Percentiles rank a stretch among this genome's conserved stretches.
Evolutionary conservation across 2,329 filamentous ascomycete genomes (phyloP).

Genomic region (Beauveria rudraprayagi): DNA sequence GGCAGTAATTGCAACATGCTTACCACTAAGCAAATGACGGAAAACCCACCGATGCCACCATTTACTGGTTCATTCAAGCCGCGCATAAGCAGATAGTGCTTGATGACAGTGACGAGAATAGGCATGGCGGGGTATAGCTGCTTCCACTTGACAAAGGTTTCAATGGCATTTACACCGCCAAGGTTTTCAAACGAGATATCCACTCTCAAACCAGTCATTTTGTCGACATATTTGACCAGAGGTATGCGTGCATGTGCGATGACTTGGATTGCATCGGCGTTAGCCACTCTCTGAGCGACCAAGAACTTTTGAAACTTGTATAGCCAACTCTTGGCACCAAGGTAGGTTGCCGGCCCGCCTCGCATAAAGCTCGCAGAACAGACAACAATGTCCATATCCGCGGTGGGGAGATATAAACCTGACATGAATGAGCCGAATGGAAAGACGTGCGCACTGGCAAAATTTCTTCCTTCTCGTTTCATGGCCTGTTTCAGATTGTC

Average conservation of each 20-base stretch:
- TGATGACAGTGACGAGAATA: slow-evolving; percentile 76
- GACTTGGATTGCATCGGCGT: slow-evolving; percentile 51
- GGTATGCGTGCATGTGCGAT: slow-evolving; percentile 77
- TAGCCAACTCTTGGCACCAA: slow-evolving; percentile 46
- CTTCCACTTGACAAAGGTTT: slow-evolving; percentile 78
- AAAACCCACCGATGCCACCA: slow-evolving; percentile 88
- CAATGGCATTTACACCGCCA: slow-evolving; percentile 69
- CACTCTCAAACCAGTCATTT: slow-evolving; percentile 68
- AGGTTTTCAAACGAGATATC: slow-evolving; percentile 94
- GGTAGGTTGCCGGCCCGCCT: slow-evolving; percentile 40
- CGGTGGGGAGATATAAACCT: slow-evolving; percentile 61
- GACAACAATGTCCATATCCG: slow-evolving; percentile 90
- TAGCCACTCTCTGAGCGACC: slow-evolving; percentile 45
- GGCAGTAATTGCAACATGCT: slow-evolving; percentile 80
- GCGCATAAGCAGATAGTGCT: slow-evolving; percentile 86
- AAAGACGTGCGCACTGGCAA: slow-evolving; percentile 54
- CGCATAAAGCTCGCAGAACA: slow-evolving; percentile 52
- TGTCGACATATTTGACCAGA: slow-evolving; percentile 84
- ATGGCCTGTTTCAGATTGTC: slow-evolving; percentile 57
- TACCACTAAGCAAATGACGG: slow-evolving; percentile 86
- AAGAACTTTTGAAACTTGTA: slow-evolving; percentile 57
- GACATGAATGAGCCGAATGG: slow-evolving; percentile 94
- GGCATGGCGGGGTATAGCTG: slow-evolving; percentile 74
- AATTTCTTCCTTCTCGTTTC: slow-evolving; percentile 38
- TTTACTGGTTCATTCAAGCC: slow-evolving; percentile 85